Conservation (phyloP, 2,329 filamentous ascomycete genomes). For the Claviceps digitariae region DNA sequence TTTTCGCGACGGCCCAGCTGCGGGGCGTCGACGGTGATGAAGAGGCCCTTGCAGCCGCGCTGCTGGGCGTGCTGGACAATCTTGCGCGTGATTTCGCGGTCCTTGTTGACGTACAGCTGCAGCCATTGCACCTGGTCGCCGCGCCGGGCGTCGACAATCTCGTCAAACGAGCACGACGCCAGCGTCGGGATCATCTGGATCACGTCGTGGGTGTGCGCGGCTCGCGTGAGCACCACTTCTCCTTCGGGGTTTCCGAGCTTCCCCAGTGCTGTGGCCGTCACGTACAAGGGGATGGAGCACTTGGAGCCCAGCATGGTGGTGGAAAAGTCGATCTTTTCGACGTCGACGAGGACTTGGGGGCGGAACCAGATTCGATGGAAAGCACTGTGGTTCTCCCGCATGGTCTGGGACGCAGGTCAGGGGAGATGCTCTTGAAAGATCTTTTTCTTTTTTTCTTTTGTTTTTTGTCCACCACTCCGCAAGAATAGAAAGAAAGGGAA, state of each 20-base stretch:
- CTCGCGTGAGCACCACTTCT: constrained; percentile 79
- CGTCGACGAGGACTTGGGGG: constrained; percentile 76
- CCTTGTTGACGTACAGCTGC: constrained; percentile 94
- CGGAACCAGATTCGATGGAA: constrained; percentile 98
- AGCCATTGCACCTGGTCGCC: constrained; percentile 88
- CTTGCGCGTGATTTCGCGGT: constrained; percentile 75
- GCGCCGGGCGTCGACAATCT: constrained; percentile 74
- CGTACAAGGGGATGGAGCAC: constrained; percentile 79
- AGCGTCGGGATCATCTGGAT: constrained; percentile 98
- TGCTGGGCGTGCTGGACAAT: constrained; percentile 87
- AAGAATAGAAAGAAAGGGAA: no score
- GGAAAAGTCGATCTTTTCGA: constrained; percentile 71
- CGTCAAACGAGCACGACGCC: constrained; percentile 93
- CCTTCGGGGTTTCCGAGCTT: constrained; percentile 91
- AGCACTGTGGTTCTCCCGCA: constrained; percentile 89
- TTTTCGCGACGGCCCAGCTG: constrained; percentile 92
- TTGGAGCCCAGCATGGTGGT: constrained; percentile 92
- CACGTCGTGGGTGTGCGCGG: constrained; percentile 73
- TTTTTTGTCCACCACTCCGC: no score
- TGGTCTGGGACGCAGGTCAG: constrained; percentile 41
- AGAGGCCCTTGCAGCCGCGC: constrained; percentile 86
- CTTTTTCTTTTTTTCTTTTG: no score
- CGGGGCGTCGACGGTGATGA: constrained; percentile 96
- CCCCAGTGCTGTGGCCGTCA: constrained; percentile 88
- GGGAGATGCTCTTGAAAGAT: no score